phyloP scores from a whole-genome alignment of 805 yeast genomes.

The Starmerella apicola region DNA sequence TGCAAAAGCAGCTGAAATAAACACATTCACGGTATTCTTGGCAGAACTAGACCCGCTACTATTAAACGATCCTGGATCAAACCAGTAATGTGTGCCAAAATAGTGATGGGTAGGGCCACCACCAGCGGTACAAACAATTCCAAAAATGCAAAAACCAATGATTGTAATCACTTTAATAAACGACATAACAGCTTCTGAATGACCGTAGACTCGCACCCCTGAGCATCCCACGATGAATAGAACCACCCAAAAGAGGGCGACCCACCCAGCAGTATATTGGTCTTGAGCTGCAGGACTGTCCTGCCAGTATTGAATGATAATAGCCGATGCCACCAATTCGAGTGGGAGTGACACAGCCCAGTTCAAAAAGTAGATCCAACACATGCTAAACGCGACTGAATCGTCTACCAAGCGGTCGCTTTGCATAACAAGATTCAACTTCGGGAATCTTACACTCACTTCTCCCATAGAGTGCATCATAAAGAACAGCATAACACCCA shows the following conservation, averaged over 20 bases:
- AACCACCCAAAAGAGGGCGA: conserved; percentile 42
- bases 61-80: conserved; percentile 42
- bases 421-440: conserved; percentile 51
- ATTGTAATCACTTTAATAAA: conserved; percentile 47
- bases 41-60: conserved; percentile 38
- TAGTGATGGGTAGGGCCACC: conserved; percentile 48
- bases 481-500: conserved; percentile 53
- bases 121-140: conserved; percentile 41
- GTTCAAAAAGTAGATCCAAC: conserved; percentile 58
- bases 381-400: conserved; percentile 58
- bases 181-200: conserved; percentile 52
- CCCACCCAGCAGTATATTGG: conserved; percentile 48
- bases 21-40: conserved; percentile 53
- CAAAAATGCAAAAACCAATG: conserved; percentile 49
- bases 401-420: conserved; percentile 54
- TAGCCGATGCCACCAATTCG: conserved; percentile 53
- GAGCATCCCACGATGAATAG: conserved; percentile 40
- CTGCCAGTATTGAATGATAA: conserved; percentile 44
- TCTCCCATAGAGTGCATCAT: conserved; percentile 59
- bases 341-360: conserved; percentile 54
- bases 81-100: conserved; percentile 50
- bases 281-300: conserved; percentile 26
- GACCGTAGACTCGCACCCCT: conserved; percentile 51
- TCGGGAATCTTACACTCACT: conserved; percentile 52
- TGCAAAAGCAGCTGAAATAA: conserved; percentile 64